Evolutionary conservation across 306 rosid genomes (phyloP).

Genomic region (Cucurbita maxima): DNA sequence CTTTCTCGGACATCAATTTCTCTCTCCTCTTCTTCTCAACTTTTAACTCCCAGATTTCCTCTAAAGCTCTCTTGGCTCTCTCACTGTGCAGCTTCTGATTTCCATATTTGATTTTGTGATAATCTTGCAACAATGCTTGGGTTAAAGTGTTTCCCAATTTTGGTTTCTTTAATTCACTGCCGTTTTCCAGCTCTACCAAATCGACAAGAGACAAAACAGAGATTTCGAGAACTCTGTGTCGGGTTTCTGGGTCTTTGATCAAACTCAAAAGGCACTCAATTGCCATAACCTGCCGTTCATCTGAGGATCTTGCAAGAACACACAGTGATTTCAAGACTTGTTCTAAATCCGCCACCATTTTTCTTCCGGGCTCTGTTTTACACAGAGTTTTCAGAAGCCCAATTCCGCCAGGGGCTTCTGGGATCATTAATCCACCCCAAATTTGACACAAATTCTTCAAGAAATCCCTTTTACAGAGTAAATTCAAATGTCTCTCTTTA

Average conservation of each 20-base stretch:
- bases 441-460: slow-evolving; percentile 29
- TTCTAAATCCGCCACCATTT: slow-evolving; percentile 17
- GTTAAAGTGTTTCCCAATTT: slow-evolving; percentile 38
- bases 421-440: slow-evolving; percentile 41
- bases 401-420: slow-evolving; percentile 40
- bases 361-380: slow-evolving; percentile 33
- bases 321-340: slow-evolving; percentile 29
- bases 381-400: slow-evolving; percentile 41
- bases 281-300: slow-evolving; percentile 36
- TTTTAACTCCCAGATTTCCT: slow-evolving; percentile 51
- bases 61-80: slow-evolving; percentile 25
- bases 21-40: slow-evolving; percentile 49
- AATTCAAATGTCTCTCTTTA: slow-evolving; percentile 27
- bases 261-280: slow-evolving; percentile 40
- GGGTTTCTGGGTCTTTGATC: slow-evolving; percentile 41
- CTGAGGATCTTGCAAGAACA: slow-evolving; percentile 40
- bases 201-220: slow-evolving; percentile 32
- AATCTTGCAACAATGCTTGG: slow-evolving; percentile 34
- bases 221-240: slow-evolving; percentile 24
- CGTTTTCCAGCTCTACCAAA: slow-evolving; percentile 33
- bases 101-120: slow-evolving; percentile 50
- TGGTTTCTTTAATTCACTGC: not conserved
- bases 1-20: slow-evolving; percentile 29
- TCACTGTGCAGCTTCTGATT: slow-evolving; percentile 23
- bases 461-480: slow-evolving; percentile 34